Base-by-base conservation (phyloP, 495 filamentous ascomycete genomes). In the Cercophora samala region DNA sequence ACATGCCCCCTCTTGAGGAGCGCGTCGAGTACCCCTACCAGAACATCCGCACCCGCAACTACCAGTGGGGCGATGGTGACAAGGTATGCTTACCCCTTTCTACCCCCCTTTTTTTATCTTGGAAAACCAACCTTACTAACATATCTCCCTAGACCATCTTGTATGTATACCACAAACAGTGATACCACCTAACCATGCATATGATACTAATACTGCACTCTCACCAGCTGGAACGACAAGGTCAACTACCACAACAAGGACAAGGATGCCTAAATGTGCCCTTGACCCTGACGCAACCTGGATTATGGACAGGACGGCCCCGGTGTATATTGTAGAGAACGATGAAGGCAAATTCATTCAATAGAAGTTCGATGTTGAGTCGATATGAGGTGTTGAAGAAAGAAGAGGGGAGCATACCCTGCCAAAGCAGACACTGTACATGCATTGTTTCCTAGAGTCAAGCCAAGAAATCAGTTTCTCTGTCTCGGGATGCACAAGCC, bases 241-340 rank as follows among this genome's bases (percentile, higher is more conserved):
- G 92, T 97, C 83, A 99, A 99, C 86, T 93, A 96, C 84, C 93
- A 97, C 88, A 92, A 96, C 86, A 89, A 88, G 79, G 91, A 96
- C 82, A 90, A 93, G 85, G 75, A 80, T 64, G 81, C 77, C 72
- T 88, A 86, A 84, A 69, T 46, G 37, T 46, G 37, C 37, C 13
- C 37, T 46, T 46, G 37, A 46, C 37, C 37, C 11, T 8, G 26
- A 29, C 26, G 26, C 13, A 46, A 17, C 15, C 37, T 46, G 15
- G 37, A 46, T 9, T 46, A 46, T 46, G 23, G 54, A 21, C 54
- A 58, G 54, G 54, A 4, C 8, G 3, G 21, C 54, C 19, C 54
- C 19, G 54, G 37, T 46, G 37, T 46, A 46, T 46, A 46, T 46
- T 46, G 37, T 46, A 46, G 37, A 46, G 15, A 29, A 29, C 26